These are phyloP conservation scores for Puya raimondii DNA, from an alignment of 176 grass and related monocot genomes.

Conservation along the genomic window DNA sequence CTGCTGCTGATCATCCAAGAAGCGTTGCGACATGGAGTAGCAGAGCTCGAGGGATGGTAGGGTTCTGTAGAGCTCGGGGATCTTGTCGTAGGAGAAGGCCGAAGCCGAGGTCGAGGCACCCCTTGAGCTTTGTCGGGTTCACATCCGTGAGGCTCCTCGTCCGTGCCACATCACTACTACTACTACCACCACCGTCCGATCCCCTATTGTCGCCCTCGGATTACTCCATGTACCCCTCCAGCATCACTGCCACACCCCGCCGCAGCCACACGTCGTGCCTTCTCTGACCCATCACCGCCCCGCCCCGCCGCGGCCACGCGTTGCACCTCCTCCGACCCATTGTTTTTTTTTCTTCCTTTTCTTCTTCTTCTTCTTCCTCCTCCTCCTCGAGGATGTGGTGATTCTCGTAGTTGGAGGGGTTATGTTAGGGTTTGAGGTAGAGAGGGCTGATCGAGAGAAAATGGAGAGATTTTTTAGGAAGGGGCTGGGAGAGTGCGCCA, in stretches of 20 bases:
- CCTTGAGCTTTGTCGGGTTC: conserved; percentile 66
- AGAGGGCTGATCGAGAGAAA: too few relatives aligned
- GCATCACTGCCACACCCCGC: conserved; percentile 26
- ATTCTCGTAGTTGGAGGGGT: not conserved
- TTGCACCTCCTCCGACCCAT: not conserved
- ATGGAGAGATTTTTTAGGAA: too few relatives aligned
- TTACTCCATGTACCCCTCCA: conserved; percentile 33
- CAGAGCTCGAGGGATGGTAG: conserved; percentile 66
- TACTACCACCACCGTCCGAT: not conserved
- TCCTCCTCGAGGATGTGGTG: not conserved
- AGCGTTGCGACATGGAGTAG: conserved; percentile 64
- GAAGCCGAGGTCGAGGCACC: conserved; percentile 79
- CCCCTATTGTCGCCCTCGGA: conserved; percentile 7
- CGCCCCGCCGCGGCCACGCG: conserved; percentile 3
- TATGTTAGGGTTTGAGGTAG: not conserved
- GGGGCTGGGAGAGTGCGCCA: too few relatives aligned
- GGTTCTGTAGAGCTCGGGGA: conserved; percentile 54
- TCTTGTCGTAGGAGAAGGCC: conserved; percentile 58
- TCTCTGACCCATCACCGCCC: conserved; percentile 20
- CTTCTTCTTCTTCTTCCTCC: not conserved
- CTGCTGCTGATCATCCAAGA: conserved; percentile 51
- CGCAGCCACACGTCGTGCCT: conserved; percentile 1
- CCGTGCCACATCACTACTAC: conserved; percentile 19
- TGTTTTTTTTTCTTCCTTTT: not conserved
- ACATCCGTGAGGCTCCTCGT: conserved; percentile 64